phyloP scores from a whole-genome alignment of 768 basidiomycete genomes.

The Pilatotrama ljubarskyi region DNA sequence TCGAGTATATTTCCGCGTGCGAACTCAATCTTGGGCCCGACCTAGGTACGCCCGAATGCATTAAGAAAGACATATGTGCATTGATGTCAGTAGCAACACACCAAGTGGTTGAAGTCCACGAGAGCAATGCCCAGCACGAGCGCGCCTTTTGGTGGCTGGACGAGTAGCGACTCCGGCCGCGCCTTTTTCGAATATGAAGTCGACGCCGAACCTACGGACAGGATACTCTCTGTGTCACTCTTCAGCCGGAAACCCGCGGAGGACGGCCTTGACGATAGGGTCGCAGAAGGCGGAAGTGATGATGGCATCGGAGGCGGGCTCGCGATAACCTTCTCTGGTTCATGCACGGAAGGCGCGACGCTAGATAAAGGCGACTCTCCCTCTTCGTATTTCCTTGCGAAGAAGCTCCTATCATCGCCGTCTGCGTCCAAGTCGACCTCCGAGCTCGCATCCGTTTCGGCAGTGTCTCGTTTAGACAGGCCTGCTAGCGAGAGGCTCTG shows the following conservation, averaged over 20 bases:
- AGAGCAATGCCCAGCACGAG: constrained; percentile 84
- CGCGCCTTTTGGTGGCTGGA: constrained; percentile 58
- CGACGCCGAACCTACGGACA: constrained; percentile 59
- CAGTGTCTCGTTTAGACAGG: constrained; percentile 22
- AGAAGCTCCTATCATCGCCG: constrained; percentile 53
- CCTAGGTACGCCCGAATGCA: constrained; percentile 44
- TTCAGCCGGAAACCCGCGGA: constrained; percentile 43
- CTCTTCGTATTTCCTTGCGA: constrained; percentile 40
- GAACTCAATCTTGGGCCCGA: constrained; percentile 92
- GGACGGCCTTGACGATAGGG: constrained; percentile 44
- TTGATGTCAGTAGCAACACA: constrained; percentile 37
- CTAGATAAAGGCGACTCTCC: constrained; percentile 55
- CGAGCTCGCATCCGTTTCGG: constrained; percentile 55
- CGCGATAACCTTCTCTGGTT: constrained; percentile 35
- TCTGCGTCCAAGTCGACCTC: constrained; percentile 32
- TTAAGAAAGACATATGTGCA: neutral
- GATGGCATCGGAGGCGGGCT: constrained; percentile 17
- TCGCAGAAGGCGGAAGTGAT: constrained; percentile 12
- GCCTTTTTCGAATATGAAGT: constrained; percentile 65
- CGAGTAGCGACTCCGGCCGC: constrained; percentile 75
- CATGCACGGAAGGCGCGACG: constrained; percentile 49
- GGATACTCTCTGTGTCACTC: constrained; percentile 50
- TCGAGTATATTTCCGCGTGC: constrained; percentile 75
- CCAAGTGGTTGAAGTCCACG: constrained; percentile 95
- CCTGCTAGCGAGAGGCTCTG: constrained; percentile 25